phyloP scores from a whole-genome alignment of 1,139 yeast genomes.

The Suhomyces chickasaworum region DNA sequence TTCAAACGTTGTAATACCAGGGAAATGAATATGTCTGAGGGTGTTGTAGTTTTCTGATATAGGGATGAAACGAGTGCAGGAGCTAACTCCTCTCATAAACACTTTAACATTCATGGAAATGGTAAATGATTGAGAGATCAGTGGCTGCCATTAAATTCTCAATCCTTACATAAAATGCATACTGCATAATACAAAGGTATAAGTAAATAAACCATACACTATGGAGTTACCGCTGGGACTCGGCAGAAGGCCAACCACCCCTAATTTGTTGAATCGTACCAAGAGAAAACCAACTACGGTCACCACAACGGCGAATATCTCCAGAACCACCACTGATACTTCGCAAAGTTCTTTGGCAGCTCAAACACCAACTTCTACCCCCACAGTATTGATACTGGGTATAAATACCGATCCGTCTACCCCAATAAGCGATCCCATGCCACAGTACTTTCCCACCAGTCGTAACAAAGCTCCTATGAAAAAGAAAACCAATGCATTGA shows the following conservation, averaged over 20 bases:
- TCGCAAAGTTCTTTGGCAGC: background rate
- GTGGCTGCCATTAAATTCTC: background rate
- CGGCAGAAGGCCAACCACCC: constrained; percentile 7
- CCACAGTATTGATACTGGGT: constrained; percentile 4
- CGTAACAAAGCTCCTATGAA: constrained; percentile 4
- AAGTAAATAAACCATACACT: background rate
- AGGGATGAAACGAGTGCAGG: constrained; percentile 32
- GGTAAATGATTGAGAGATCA: background rate
- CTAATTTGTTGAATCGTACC: constrained; percentile 9
- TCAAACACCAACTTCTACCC: background rate
- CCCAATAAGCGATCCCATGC: constrained; percentile 4
- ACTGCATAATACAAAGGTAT: background rate
- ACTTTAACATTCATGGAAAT: constrained; percentile 1
- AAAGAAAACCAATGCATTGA: constrained; percentile 7
- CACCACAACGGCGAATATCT: constrained; percentile 13
- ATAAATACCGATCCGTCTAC: constrained; percentile 4
- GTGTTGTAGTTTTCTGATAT: constrained; percentile 38
- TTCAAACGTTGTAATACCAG: constrained; percentile 53
- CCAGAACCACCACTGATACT: constrained; percentile 9
- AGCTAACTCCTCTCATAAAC: constrained; percentile 1
- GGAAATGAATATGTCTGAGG: constrained; percentile 65
- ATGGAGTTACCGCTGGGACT: constrained; percentile 3
- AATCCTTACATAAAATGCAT: background rate
- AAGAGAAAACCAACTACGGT: constrained; percentile 14
- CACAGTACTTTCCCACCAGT: background rate